Evolutionary conservation across 1,284 basidiomycete species (phyloP).

Genomic region (Leccinum ponderosum): DNA sequence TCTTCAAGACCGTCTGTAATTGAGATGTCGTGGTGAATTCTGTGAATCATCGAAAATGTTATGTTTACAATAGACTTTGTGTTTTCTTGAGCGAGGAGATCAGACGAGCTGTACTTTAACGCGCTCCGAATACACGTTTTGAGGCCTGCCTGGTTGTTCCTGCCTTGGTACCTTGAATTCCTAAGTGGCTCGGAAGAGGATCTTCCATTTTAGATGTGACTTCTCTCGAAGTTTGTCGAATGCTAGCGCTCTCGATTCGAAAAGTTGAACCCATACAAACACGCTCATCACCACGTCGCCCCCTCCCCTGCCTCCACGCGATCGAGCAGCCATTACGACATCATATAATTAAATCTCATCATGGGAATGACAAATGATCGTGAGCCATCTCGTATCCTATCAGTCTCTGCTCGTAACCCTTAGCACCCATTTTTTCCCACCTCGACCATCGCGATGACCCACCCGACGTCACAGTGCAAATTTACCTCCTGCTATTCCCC

Average conservation of each 20-base stretch:
- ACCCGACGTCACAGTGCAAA: no score
- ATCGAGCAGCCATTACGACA: neutral
- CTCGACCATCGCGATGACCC: no score
- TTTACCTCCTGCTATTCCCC: no score
- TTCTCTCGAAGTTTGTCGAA: neutral
- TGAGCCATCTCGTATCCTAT: neutral
- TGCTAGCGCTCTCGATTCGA: neutral
- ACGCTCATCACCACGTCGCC: neutral
- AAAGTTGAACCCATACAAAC: neutral
- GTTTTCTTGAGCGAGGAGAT: constrained; percentile 2
- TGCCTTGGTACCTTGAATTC: neutral
- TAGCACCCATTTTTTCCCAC: no score
- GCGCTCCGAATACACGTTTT: neutral
- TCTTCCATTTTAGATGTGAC: constrained; percentile 7
- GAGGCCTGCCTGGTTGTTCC: neutral
- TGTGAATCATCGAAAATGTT: constrained; percentile 9
- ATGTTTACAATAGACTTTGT: constrained; percentile 24
- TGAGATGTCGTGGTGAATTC: neutral
- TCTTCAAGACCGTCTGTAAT: constrained; percentile 28
- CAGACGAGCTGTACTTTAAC: constrained; percentile 6
- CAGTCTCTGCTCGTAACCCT: neutral
- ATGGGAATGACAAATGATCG: neutral
- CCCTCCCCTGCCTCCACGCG: neutral
- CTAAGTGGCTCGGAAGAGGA: neutral
- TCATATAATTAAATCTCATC: neutral